A percentile compares a stretch with the other conserved stretches of the same genome.
phyloP scores from a whole-genome alignment of 1,139 yeast genomes.

The Pichia sp. region DNA sequence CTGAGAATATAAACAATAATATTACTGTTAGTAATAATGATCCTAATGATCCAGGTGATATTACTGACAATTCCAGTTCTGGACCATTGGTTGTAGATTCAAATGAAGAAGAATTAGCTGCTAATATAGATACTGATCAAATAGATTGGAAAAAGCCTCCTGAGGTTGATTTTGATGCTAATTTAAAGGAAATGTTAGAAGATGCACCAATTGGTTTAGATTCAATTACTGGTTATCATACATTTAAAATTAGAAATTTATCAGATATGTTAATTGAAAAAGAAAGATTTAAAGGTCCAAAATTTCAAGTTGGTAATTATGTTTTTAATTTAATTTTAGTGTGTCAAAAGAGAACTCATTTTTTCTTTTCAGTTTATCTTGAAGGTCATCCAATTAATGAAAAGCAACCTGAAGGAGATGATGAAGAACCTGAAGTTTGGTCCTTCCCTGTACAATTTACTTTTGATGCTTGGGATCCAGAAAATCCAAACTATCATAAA shows the following conservation, averaged over 20 bases:
- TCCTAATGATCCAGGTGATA: background rate
- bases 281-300: slow-evolving; percentile 42
- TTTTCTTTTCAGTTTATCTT: slow-evolving; percentile 52
- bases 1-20: background rate
- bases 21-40: too few relatives aligned
- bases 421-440: slow-evolving; percentile 43
- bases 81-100: background rate
- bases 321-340: slow-evolving; percentile 10
- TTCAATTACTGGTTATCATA: slow-evolving; percentile 37
- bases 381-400: slow-evolving; percentile 47
- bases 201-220: slow-evolving; percentile 34
- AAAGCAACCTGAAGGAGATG: slow-evolving; percentile 8
- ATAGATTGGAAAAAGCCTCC: slow-evolving; percentile 2
- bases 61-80: background rate
- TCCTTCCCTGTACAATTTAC: slow-evolving; percentile 88
- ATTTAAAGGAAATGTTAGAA: slow-evolving; percentile 19
- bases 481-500: slow-evolving; percentile 53
- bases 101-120: background rate
- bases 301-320: slow-evolving; percentile 49
- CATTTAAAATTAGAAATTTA: slow-evolving; percentile 79
- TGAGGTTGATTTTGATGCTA: slow-evolving; percentile 15
- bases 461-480: slow-evolving; percentile 78
- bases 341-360: slow-evolving; percentile 7
- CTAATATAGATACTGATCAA: background rate
- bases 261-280: slow-evolving; percentile 28